Percentiles rank a stretch among this genome's conserved stretches.
phyloP scores from a whole-genome alignment of 345 rosid genomes.

The Angophora floribunda region DNA sequence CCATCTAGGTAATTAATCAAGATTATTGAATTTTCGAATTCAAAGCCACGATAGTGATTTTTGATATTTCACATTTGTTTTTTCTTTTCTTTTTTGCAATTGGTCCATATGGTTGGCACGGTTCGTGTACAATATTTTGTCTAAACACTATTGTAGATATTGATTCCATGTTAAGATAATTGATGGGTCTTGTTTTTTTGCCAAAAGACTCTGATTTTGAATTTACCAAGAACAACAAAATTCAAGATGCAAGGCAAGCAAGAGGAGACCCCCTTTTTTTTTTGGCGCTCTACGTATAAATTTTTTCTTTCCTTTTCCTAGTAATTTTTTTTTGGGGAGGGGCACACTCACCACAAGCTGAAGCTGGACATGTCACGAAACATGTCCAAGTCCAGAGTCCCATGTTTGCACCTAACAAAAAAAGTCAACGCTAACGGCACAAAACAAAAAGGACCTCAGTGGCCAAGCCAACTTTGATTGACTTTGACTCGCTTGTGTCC shows the following conservation, averaged over 20 bases:
- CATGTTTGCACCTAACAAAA: not conserved
- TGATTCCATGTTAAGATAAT: not conserved
- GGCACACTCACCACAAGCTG: not conserved
- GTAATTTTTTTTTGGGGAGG: not conserved
- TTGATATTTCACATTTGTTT: not conserved
- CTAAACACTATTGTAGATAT: too few relatives aligned
- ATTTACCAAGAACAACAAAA: too few relatives aligned
- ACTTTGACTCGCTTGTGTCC: not conserved
- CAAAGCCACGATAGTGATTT: not conserved
- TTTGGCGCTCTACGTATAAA: not conserved
- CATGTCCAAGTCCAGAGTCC: not conserved
- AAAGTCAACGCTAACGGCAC: not conserved
- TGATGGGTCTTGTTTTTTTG: not conserved
- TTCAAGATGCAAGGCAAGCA: not conserved
- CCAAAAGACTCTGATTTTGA: not conserved
- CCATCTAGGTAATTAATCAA: accelerated
- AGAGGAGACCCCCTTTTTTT: not conserved
- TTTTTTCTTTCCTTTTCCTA: not conserved
- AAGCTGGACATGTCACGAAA: not conserved
- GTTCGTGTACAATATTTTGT: too few relatives aligned
- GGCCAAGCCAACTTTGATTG: not conserved
- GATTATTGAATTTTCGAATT: not conserved
- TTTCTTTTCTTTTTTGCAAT: accelerated
- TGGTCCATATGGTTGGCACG: not conserved
- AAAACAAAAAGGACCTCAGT: not conserved